A percentile compares a stretch with the other conserved stretches of the same genome.
These are phyloP conservation scores for Paramecium sonneborni DNA, from an alignment of 73 alveolate genomes.

Conservation along the genomic window DNA sequence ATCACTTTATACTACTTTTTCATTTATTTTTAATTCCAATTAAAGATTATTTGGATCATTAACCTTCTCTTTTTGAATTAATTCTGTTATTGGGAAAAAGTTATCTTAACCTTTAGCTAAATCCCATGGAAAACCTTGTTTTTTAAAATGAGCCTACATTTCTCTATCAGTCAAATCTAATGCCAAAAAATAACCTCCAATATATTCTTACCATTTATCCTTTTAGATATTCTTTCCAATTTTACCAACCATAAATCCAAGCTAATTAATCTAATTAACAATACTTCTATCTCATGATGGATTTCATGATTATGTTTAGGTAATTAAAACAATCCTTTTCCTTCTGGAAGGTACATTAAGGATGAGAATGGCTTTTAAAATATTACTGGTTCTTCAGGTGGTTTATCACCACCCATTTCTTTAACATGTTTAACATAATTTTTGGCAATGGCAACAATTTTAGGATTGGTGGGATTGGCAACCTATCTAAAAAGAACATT, in stretches of 20 bases:
- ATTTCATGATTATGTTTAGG: slow-evolving; percentile 67
- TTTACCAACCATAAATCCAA: slow-evolving; percentile 80
- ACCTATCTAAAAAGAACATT: slow-evolving; percentile 15
- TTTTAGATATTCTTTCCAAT: slow-evolving; percentile 69
- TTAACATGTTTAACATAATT: slow-evolving; percentile 81
- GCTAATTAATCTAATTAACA: slow-evolving; percentile 22
- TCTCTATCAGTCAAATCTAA: slow-evolving; percentile 83
- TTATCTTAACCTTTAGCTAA: slow-evolving; percentile 81
- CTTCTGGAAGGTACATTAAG: slow-evolving; percentile 8
- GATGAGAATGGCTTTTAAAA: slow-evolving; percentile 74
- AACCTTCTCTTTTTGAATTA: slow-evolving; percentile 65
- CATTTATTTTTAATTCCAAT: slow-evolving; percentile 68
- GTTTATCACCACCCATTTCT: slow-evolving; percentile 78
- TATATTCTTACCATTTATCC: slow-evolving; percentile 74
- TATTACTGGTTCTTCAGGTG: slow-evolving; percentile 80
- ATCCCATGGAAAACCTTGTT: slow-evolving; percentile 84
- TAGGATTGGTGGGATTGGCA: slow-evolving; percentile 41
- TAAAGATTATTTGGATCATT: slow-evolving; percentile 76
- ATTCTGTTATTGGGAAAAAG: slow-evolving; percentile 78
- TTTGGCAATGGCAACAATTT: slow-evolving; percentile 80
- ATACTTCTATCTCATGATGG: slow-evolving; percentile 86
- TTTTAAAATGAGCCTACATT: slow-evolving; percentile 72
- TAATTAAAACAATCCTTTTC: not conserved
- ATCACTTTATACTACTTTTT: slow-evolving; percentile 64
- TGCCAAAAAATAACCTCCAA: slow-evolving; percentile 84